Base-by-base conservation (phyloP, 2,329 filamentous ascomycete genomes). In the Cercospora citrullina region DNA sequence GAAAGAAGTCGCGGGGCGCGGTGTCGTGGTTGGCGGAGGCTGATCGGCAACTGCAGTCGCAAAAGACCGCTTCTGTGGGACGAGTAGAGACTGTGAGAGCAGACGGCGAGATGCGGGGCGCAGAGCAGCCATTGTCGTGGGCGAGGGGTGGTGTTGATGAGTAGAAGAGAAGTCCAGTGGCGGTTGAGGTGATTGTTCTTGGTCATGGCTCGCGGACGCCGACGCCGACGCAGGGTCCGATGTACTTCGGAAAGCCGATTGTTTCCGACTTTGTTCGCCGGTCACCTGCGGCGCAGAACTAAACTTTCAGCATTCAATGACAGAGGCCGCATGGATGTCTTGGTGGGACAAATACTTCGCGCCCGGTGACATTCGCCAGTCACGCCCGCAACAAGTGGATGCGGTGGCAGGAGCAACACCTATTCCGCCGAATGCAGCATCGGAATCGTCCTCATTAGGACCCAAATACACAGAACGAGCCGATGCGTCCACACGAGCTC, bases 1-100 rank as follows among this genome's bases (percentile, higher is more conserved):
- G 79, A 91, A 90, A 2, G 81, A 79, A 14, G 86, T 89, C 31
- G 81, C 74, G 48, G 79, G 81, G 66, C 84, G 79, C 14, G 79
- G 75, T 60, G 74, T 69, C 30, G 77, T 74, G 39, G 74, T 73
- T 5, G 76, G 75, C 60, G 74, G 74, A 33, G 80, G 74, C 36
- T 77, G 71, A 39, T 80, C 79, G 63, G 80, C 76, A 66, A 81
- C 75, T 61, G 81, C 77, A 66, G 82, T 84, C 79, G 82, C 82
- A 71, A 83, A 80, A 67, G 77, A 69, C 62, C 82, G 80, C 63
- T 74, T 78, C 57, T 78, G 77, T 4, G 76, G 73, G 31, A 75
- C 68, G 59, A 76, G 68, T 23, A 74, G 64, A 10, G 73, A 57
- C 42, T 68, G 59, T 10, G 70, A 68, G 39, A 73, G 58, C 12